Base-by-base conservation (phyloP, 2,329 filamentous ascomycete genomes). In the Dothistroma pini region DNA sequence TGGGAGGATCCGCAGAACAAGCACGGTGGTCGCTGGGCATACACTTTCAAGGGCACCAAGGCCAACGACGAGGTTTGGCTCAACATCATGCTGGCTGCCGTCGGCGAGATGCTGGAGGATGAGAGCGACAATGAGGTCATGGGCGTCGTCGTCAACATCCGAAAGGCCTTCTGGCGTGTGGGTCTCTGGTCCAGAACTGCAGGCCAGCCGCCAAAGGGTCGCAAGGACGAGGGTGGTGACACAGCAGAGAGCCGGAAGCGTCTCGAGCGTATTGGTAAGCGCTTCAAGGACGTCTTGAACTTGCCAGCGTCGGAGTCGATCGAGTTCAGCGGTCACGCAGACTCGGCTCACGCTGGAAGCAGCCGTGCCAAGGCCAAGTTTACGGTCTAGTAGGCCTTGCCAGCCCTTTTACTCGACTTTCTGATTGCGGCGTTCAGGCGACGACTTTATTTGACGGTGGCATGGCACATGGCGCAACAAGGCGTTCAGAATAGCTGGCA, bases 1-100 rank as follows among this genome's bases (percentile, higher is more conserved):
- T 99, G 95, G 95, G 95, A 99, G 79, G 95, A 99, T 76, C 84
- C 86, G 29, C 92, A 97, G 82, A 99, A 99, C 83, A 99, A 97
- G 85, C 92, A 97, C 77, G 95, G 95, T 71, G 95, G 95, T 79
- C 97, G 97, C 80, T 99, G 95, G 95, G 93, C 93, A 29, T 97
- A 96, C 81, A 89, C 91, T 73, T 97, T 96, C 87, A 96, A 96
- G 83, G 91, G 97, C 71, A 97, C 96, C 86, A 86, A 83, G 69
- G 85, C 96, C 75, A 90, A 93, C 71, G 96, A 99, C 77, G 93
- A 99, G 75, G 96, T 97, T 76, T 99, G 95, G 95, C 87, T 99
- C 63, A 91, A 97, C 77, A 90, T 96, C 65, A 96, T 99, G 88
- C 89, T 99, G 70, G 87, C 90, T 34, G 95, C 93, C 59, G 97